Percentiles rank a stretch among this genome's conserved stretches.
phyloP scores from a whole-genome alignment of 495 filamentous ascomycete genomes.

The Podospora pseudopauciseta region DNA sequence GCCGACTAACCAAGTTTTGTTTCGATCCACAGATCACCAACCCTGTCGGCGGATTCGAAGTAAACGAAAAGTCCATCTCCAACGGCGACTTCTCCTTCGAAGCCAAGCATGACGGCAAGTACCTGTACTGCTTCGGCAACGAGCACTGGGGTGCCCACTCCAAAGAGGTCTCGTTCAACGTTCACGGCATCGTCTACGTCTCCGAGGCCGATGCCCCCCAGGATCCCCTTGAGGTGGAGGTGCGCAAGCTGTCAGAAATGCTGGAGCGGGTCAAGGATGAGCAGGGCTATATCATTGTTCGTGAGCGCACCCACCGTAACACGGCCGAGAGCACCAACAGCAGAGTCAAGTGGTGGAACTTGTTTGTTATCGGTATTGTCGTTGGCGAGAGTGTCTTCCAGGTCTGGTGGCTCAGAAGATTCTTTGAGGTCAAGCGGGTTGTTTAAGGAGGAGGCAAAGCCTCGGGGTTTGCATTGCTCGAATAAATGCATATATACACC shows the following conservation, averaged over 20 bases:
- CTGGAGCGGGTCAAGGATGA: slow-evolving; percentile 93
- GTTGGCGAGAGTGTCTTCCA: slow-evolving; percentile 93
- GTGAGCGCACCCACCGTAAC: slow-evolving; percentile 94
- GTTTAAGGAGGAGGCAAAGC: slow-evolving; percentile 20
- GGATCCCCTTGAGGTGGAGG: slow-evolving; percentile 90
- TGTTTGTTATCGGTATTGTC: slow-evolving; percentile 89
- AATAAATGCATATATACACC: slow-evolving; percentile 8
- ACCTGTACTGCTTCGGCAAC: slow-evolving; percentile 97
- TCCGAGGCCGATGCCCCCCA: slow-evolving; percentile 77
- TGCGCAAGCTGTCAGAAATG: slow-evolving; percentile 79
- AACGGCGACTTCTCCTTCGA: slow-evolving; percentile 92
- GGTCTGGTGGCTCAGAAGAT: slow-evolving; percentile 98
- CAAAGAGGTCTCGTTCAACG: slow-evolving; percentile 98
- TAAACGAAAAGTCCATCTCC: slow-evolving; percentile 72
- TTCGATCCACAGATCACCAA: slow-evolving; percentile 67
- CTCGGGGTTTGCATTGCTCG: background rate
- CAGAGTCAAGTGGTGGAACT: slow-evolving; percentile 98
- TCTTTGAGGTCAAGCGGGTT: slow-evolving; percentile 71
- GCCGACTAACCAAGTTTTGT: background rate
- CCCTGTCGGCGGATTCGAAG: slow-evolving; percentile 66
- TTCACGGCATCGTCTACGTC: slow-evolving; percentile 97
- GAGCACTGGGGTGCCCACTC: slow-evolving; percentile 87
- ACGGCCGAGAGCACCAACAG: slow-evolving; percentile 97
- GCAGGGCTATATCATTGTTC: slow-evolving; percentile 92
- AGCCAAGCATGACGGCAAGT: slow-evolving; percentile 80